Base-by-base conservation (phyloP, 352 stramenopile genomes). In the Globisporangium paroecandrum region DNA sequence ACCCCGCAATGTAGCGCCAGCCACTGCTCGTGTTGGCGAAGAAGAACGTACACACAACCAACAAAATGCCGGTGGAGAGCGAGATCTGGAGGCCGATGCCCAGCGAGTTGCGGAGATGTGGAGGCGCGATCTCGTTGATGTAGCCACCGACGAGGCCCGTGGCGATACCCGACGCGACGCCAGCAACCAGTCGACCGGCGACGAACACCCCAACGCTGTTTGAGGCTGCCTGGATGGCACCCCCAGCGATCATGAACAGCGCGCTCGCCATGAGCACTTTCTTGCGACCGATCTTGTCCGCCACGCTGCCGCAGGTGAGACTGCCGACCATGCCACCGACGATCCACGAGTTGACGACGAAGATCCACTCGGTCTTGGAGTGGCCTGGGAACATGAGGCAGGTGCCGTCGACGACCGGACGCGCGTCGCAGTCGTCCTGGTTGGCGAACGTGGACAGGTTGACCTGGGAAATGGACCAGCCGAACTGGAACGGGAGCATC, bases 351-450 rank as follows among this genome's bases (percentile, higher is more conserved):
- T 88, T 87, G 47, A 74, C 72, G 46, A 70, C 78, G 43, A 78
- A 79, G 6, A 74, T 86, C 84, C 84, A 92, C 51, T 90, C 64
- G 7, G 67, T 68, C 13, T 75, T 69, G 1, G 83, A 77, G 67
- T 89, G 83, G 3, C 77, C 78, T 20, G 82, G 78, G 62, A 90
- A 90, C 71, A 89, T 81, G 36, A 89, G 64, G 64, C 81, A 89
- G 27, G 72, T 81, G 47, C 72, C 78, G 13, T 58, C 24, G 12
- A 57, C 63, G 1, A 89, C 73, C 6, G 79, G 82, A 20, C 70
- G 74, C 2, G 76, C 78, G 46, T 77, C 62, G 43, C 82, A 90
- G 41, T 71, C 71, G 13, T 63, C 62, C 22, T 71, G 74, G 64
- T 83, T 69, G 64, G 81, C 75, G 63, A 84, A 89, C 34, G 79